Base-by-base conservation (phyloP, 2,329 filamentous ascomycete species). In the Zymoseptoria tritici region DNA sequence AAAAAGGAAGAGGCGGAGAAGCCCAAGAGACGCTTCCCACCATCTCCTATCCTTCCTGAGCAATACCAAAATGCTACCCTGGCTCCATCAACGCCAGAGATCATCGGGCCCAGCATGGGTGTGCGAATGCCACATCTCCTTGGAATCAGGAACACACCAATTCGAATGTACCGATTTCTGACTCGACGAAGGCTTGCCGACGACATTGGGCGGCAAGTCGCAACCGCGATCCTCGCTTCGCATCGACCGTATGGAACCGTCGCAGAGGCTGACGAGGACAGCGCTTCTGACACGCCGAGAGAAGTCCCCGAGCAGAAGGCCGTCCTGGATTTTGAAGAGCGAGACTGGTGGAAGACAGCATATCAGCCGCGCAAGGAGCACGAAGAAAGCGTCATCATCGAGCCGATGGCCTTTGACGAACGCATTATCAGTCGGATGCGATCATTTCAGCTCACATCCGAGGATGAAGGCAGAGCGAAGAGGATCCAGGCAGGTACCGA, bases 71-170 rank as follows among this genome's bases (percentile, higher is more conserved):
- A 83, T 46, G 84, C 88, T 49, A 70, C 77, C 22, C 80, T 91
- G 55, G 86, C 92, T 0, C 72, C 80, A 29, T 79, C 82, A 52
- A 83, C 88, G 51, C 93, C 93, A 3, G 71, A 79, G 63, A 83
- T 87, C 60, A 85, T 99, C 70, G 83, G 86, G 46, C 91, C 91
- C 51, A 86, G 88, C 5, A 79, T 83, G 22, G 81, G 88, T 13
- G 82, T 99, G 61, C 80, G 84, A 50, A 89, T 96, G 74, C 93
- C 93, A 0, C 93, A 97, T 73, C 83, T 97, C 60, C 87, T 99
- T 29, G 94, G 94, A 61, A 96, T 99, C 79, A 79, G 89, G 63
- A 93, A 94, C 77, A 97, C 93, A 2, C 89, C 91, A 0, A 88
- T 86, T 65, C 87, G 94, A 61, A 81, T 97, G 62, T 89, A 88